Evolutionary conservation across 1,284 basidiomycete species (phyloP), one percentile per base, ranked within the genome.

Genomic region (Ceratobasidium papillatum): DNA sequence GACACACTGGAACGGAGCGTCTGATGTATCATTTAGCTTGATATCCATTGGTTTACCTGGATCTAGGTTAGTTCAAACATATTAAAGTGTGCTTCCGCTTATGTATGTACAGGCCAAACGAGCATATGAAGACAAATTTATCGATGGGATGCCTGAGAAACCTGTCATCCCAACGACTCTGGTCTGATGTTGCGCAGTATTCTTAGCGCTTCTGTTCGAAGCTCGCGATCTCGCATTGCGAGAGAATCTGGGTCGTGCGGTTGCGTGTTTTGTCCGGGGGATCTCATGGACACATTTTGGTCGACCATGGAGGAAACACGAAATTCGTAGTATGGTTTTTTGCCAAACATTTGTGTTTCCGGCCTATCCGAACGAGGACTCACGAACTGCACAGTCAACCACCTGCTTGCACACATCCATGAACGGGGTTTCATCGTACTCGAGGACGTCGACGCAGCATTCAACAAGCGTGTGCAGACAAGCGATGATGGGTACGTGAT

Each of bases 41-140:
- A 94, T 99, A 3, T 98, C 98, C 98, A 99, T 82, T 98, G 91
- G 85, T 92, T 99, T 82, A 89, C 94, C 27, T 99, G 97, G 98
- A 94, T 98, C 86, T 95, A 98, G 88, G 95, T 95, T 75, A 75
- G 87, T 17, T 80, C 34, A 4, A 22, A 14, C 25, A 7, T 9
- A 22, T 64, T 12, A 14, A 19, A 9, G 49, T 11, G 3, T 4
- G 22, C 7, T 36, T 36, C n/a, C 14, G 11, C 58, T 63, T 19
- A 58, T 62, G 41, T 14, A 8, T 52, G 0, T 12, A 32, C 38
- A 62, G 65, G 45, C 75, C 49, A 54, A 94, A 84, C 89, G 96
- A 30, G 96, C 98, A 83, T 90, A 98, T 64, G 96, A 99, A 82
- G 94, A 84, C 30, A 94, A 95, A 79, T 91, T 97, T 74, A 93